Conservation (phyloP, 2,329 filamentous ascomycete genomes). For the Microsporum canis region DNA sequence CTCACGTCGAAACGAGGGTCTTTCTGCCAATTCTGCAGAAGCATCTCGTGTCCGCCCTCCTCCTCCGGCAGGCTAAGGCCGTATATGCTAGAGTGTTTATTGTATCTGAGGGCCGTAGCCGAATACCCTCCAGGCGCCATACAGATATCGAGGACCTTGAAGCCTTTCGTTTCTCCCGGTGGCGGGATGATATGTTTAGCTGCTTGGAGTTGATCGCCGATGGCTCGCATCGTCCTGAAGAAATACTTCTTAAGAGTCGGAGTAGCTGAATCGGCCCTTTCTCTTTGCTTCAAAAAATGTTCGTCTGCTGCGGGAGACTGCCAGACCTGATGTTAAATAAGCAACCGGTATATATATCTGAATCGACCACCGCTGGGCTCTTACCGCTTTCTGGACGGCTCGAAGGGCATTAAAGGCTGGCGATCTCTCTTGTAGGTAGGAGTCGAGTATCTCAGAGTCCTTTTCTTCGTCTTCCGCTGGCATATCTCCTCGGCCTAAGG, state of each 20-base stretch:
- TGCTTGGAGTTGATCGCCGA: conserved; percentile 19
- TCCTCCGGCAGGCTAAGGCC: conserved; percentile 35
- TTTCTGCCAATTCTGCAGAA: conserved; percentile 17
- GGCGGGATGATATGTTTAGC: conserved; percentile 12
- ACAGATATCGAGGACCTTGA: conserved; percentile 42
- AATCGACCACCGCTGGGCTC: background rate
- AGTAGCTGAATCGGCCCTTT: conserved; percentile 12
- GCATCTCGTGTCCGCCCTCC: conserved; percentile 34
- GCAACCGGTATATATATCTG: background rate
- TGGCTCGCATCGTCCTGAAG: conserved; percentile 18
- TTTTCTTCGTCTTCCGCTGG: background rate
- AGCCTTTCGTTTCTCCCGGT: background rate
- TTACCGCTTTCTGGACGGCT: background rate
- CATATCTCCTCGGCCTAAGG: background rate
- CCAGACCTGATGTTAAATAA: background rate
- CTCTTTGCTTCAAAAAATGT: conserved; percentile 16
- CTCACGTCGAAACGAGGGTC: conserved; percentile 12
- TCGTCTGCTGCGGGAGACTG: conserved; percentile 6
- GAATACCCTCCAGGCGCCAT: conserved; percentile 47
- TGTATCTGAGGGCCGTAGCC: conserved; percentile 26
- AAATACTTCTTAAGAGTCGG: conserved; percentile 3
- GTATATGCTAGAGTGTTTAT: conserved; percentile 25
- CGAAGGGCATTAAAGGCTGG: background rate
- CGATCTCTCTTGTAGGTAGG: background rate
- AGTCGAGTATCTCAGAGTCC: background rate